Percentiles rank a stretch among this genome's conserved stretches.
These are phyloP conservation scores for Starmerella etchellsii DNA, from an alignment of 805 yeast genomes.

Conservation along the genomic window DNA sequence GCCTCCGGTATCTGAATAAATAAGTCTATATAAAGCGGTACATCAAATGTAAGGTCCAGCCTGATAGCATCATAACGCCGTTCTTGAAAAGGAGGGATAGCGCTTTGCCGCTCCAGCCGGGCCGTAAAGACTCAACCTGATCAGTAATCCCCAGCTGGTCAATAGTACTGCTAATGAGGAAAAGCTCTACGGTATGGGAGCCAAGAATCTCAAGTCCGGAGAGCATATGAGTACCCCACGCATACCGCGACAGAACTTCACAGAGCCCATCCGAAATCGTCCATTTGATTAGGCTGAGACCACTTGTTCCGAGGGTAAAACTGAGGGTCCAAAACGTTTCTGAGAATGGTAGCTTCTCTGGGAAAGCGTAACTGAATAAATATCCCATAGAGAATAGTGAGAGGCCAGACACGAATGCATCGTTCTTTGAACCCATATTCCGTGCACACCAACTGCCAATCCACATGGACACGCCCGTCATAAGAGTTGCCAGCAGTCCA, in stretches of 20 bases:
- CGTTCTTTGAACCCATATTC: constrained; percentile 18
- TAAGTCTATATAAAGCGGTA: not conserved
- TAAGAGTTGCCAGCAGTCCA: constrained; percentile 28
- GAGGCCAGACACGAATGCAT: constrained; percentile 22
- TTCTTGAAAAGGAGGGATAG: not conserved
- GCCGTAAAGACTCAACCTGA: not conserved
- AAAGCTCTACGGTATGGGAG: constrained; percentile 4
- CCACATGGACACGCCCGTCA: constrained; percentile 30
- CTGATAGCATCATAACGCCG: not conserved
- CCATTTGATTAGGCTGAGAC: constrained; percentile 26
- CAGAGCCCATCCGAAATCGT: constrained; percentile 16
- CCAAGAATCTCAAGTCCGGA: constrained; percentile 1
- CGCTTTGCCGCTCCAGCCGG: constrained; percentile 1
- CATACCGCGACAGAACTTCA: not conserved
- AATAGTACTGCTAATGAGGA: not conserved
- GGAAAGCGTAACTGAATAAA: constrained; percentile 22
- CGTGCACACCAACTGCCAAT: constrained; percentile 26
- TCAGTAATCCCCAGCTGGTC: not conserved
- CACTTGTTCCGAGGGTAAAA: constrained; percentile 26
- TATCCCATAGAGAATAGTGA: constrained; percentile 23
- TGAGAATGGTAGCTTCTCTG: constrained; percentile 26
- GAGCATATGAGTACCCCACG: not conserved
- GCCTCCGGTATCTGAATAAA: constrained; percentile 24
- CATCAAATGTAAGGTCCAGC: not conserved
- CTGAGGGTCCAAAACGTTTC: constrained; percentile 31